Evolutionary conservation across 2,329 filamentous ascomycete genomes (phyloP), one percentile per base, ranked within the genome.

Genomic region (Septoria linicola): DNA sequence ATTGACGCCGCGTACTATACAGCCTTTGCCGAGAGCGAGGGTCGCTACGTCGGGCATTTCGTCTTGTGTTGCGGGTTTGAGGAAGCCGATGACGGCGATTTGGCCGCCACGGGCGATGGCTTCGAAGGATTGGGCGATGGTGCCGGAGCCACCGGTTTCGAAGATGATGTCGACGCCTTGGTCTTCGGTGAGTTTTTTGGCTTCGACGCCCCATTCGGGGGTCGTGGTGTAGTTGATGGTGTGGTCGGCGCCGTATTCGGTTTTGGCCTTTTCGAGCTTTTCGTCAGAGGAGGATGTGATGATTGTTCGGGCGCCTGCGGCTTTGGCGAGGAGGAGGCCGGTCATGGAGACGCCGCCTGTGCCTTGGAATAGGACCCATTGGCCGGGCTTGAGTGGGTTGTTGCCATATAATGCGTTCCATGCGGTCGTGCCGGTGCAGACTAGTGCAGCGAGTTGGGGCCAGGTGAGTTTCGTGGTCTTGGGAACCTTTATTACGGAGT

Each of bases 181-280:
- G 36, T 63, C 65, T 8, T 62, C 50, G 0, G 74, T 76, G 4
- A 76, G 64, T 8, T 72, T 69, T 41, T 76, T 73, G 10, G 80
- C 82, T 17, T 74, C 73, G 2, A 70, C 66, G 6, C 81, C 80
- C 83, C 83, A 87, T 50, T 79, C 74, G 0, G 76, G 68, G 2
- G 73, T 74, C 0, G 64, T 73, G 50, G 76, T 79, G 65, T 86
- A 86, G 66, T 86, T 85, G 63, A 86, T 73, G 1, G 78, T 68
- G 20, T 67, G 49, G 37, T 81, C 73, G 31, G 75, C 72, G 1
- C 80, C 82, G 2, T 83, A 82, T 3, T 84, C 73, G 17, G 73
- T 68, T 51, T 73, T 75, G 11, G 83, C 71, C 17, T 71, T 69
- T 43, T 76, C 63, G 0, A 75, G 76, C 65, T 84, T 85, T 6